Evolutionary conservation across 306 rosid genomes (phyloP).

Genomic region (Vachellia collinsii): DNA sequence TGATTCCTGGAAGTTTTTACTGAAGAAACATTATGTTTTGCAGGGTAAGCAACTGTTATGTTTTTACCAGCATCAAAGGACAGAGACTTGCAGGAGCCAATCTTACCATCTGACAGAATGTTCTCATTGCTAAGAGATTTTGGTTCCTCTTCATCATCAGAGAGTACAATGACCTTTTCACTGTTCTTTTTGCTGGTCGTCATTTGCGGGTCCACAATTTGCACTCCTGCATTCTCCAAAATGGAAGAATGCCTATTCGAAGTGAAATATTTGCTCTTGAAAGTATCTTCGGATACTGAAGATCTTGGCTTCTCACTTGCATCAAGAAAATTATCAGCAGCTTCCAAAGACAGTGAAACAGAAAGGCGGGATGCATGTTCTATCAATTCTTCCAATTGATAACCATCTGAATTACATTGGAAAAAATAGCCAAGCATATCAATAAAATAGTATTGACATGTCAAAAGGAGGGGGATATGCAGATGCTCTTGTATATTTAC

Average conservation of each 20-base stretch:
- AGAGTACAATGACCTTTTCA: constrained; percentile 61
- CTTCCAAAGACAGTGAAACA: constrained; percentile 64
- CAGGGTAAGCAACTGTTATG: constrained; percentile 41
- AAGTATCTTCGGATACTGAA: constrained; percentile 46
- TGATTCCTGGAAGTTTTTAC: constrained; percentile 45
- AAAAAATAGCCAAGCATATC: constrained; percentile 35
- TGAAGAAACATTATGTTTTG: constrained; percentile 43
- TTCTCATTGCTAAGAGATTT: constrained; percentile 34
- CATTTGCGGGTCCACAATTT: constrained; percentile 42
- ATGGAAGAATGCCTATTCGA: constrained; percentile 47
- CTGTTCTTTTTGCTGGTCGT: constrained; percentile 35
- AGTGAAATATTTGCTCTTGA: constrained; percentile 42
- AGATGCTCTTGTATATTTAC: neutral
- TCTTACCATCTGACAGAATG: constrained; percentile 46
- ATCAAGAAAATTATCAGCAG: constrained; percentile 46
- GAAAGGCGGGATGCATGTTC: constrained; percentile 71
- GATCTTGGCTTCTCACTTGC: constrained; percentile 40
- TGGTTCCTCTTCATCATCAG: constrained; percentile 77
- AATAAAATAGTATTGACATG: constrained; percentile 30
- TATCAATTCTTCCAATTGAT: constrained; percentile 65
- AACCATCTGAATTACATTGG: constrained; percentile 57
- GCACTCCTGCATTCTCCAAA: constrained; percentile 46
- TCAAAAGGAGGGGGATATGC: neutral
- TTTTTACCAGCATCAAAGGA: constrained; percentile 44
- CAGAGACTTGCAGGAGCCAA: constrained; percentile 36